Percentiles rank a stretch among this genome's conserved stretches.
Conservation (phyloP, 495 filamentous ascomycete genomes). For the Eremomyces bilateralis region DNA sequence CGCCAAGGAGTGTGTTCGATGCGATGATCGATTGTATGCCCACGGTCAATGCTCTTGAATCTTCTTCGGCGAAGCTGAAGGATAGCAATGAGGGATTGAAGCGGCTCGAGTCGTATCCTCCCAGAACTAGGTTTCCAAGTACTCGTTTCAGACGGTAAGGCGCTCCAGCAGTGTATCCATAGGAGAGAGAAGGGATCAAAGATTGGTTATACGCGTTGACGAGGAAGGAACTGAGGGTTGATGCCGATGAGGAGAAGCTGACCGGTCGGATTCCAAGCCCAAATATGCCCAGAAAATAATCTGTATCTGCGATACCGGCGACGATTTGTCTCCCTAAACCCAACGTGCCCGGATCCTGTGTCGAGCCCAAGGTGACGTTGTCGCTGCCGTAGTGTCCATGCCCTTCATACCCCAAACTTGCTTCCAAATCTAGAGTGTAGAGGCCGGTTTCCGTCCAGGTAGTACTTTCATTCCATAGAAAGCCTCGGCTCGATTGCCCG, state of each 20-base stretch:
- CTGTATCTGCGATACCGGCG: slow-evolving; percentile 7
- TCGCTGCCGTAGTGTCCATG: slow-evolving; percentile 11
- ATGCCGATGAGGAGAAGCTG: slow-evolving; percentile 8
- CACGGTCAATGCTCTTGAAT: slow-evolving; percentile 11
- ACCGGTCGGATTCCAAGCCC: slow-evolving; percentile 8
- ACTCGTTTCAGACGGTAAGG: slow-evolving; percentile 8
- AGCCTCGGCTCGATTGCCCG: slow-evolving; percentile 8
- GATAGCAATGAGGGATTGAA: slow-evolving; percentile 11
- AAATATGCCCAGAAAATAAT: slow-evolving; percentile 11
- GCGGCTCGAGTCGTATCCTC: slow-evolving; percentile 17
- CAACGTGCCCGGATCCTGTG: slow-evolving; percentile 3
- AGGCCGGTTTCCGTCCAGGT: slow-evolving; percentile 10
- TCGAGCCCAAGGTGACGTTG: slow-evolving; percentile 7
- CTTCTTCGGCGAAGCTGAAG: slow-evolving; percentile 10
- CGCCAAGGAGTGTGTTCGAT: slow-evolving; percentile 9
- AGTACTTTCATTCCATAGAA: slow-evolving; percentile 7
- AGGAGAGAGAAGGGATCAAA: slow-evolving; percentile 12
- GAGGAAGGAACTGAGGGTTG: slow-evolving; percentile 9
- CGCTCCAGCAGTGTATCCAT: slow-evolving; percentile 13
- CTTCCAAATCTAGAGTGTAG: slow-evolving; percentile 8
- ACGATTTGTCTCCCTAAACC: slow-evolving; percentile 11
- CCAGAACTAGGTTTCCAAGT: slow-evolving; percentile 15
- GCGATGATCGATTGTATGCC: slow-evolving; percentile 16
- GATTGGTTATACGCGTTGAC: slow-evolving; percentile 6
- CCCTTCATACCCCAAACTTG: slow-evolving; percentile 6